A percentile compares a stretch with the other conserved stretches of the same genome.
These are phyloP conservation scores for Naumovozyma baii DNA, from an alignment of 805 yeast species.

Conservation along the genomic window DNA sequence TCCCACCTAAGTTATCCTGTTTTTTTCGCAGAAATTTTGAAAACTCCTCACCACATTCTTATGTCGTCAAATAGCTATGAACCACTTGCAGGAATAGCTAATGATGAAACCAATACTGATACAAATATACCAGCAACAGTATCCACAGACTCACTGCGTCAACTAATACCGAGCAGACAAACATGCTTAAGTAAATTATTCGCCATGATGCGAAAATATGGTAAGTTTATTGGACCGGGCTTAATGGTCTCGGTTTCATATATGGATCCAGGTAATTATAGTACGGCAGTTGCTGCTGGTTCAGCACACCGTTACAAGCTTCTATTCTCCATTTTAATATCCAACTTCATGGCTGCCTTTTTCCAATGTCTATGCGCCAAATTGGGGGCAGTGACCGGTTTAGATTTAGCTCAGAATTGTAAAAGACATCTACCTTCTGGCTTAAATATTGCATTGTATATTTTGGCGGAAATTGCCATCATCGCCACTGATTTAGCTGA, in stretches of 20 bases:
- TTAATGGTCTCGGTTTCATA: conserved; percentile 90
- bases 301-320: conserved; percentile 73
- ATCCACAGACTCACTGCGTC: not conserved
- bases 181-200: not conserved
- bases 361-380: conserved; percentile 79
- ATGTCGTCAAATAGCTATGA: conserved; percentile 5
- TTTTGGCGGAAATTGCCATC: conserved; percentile 81
- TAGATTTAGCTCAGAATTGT: conserved; percentile 83
- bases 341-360: conserved; percentile 80
- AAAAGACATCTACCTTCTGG: conserved; percentile 58
- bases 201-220: conserved; percentile 37
- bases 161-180: not conserved
- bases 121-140: not conserved
- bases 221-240: conserved; percentile 83
- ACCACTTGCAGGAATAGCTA: conserved; percentile 2
- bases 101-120: not conserved
- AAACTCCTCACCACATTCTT: too few species aligned
- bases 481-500: conserved; percentile 95
- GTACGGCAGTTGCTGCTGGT: conserved; percentile 92
- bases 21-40: too few species aligned
- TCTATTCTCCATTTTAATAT: conserved; percentile 64
- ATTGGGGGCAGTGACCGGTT: conserved; percentile 88
- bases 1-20: too few species aligned
- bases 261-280: conserved; percentile 96
- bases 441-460: conserved; percentile 53